Base-by-base conservation (phyloP, 108 stramenopile species). In the Skeletonema costatum region DNA sequence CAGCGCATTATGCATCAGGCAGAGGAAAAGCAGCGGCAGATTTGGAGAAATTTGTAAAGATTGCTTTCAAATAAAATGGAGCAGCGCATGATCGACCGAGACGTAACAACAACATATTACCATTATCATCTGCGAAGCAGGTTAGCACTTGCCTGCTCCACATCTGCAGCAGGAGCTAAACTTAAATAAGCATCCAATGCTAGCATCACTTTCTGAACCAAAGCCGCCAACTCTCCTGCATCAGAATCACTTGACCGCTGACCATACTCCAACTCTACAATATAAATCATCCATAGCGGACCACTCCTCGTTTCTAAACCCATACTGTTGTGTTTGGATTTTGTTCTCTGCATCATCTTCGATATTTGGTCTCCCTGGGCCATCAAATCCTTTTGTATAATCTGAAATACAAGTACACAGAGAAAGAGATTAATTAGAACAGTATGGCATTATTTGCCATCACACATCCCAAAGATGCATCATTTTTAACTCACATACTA, bases 341-440 rank as follows among this genome's bases (percentile, higher is more conserved):
- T 60, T 78, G n/a, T 77, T 61, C 46, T 82, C 76, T 14, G 68
- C 81, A 64, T 77, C 74, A 13, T 77, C 79, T 76, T 94, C 93
- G 42, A 95, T 90, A 10, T 30, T 68, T 0, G 87, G 81, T 48
- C 94, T 74, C 25, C 82, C 84, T 30, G 90, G 89, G 38, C 94
- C 94, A 83, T 95, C 94, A 74, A 87, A 95, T 48, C 94, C 94
- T 66, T 90, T 86, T 31, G 94, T 91, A 64, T 95, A 95, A 50
- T 95, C 53, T 56, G n/a, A 56, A 56, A n/a, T 51, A n/a, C 50
- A 51, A 19, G 19, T 19, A 29, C 9, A 56, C 16, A 17, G 0
- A 56, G 21, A 25, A n/a, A 46, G 4, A 46, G 44, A n/a, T 46
- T 14, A 46, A 16, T 46, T n/a, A 16, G 44, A 46, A 46, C 44